Evolutionary conservation across 495 filamentous ascomycete genomes (phyloP).

Genomic region (Aspergillus sparsus): DNA sequence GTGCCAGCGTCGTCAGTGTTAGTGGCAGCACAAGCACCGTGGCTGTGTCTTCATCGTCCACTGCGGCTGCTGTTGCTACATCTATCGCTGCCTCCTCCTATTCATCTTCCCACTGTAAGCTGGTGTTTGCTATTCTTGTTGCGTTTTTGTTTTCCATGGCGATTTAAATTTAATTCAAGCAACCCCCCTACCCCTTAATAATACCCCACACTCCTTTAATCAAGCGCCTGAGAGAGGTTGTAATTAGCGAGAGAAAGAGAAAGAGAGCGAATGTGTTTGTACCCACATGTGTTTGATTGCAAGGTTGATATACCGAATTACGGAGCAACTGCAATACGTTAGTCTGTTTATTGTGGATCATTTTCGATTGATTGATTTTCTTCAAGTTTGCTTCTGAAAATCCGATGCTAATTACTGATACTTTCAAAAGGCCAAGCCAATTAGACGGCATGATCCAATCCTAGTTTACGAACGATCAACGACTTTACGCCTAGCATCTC

Average conservation of each 20-base stretch:
- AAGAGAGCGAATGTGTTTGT: too few relatives aligned
- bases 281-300: too few relatives aligned
- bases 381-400: not conserved
- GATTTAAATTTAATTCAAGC: not conserved
- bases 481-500: too few relatives aligned
- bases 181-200: too few relatives aligned
- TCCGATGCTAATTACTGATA: not conserved
- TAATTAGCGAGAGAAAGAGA: too few relatives aligned
- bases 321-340: too few relatives aligned
- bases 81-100: not conserved
- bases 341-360: not conserved
- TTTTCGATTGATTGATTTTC: not conserved
- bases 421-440: not conserved
- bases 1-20: not conserved
- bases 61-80: not conserved
- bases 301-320: too few relatives aligned
- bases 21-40: not conserved
- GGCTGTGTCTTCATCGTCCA: not conserved
- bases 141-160: not conserved
- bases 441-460: not conserved
- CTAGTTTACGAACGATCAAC: too few relatives aligned
- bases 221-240: too few relatives aligned
- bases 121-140: not conserved
- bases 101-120: not conserved
- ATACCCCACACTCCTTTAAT: too few relatives aligned